Conservation (phyloP, 805 yeast species). For the Millerago galiae region DNA sequence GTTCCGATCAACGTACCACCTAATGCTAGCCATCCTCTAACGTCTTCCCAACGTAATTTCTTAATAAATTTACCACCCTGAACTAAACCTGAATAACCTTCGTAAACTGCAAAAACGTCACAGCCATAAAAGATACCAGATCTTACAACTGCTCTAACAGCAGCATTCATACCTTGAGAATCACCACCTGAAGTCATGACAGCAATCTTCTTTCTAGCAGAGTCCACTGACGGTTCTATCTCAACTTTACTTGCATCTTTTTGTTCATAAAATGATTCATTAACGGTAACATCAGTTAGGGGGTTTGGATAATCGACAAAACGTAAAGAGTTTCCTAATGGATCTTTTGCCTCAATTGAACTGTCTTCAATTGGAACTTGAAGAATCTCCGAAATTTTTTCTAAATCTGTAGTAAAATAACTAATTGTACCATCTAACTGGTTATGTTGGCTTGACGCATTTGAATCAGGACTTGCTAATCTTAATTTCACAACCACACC, state of each 20-base stretch:
- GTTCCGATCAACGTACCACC: conserved; percentile 98
- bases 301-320: conserved; percentile 24
- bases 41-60: conserved; percentile 88
- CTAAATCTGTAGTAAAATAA: conserved; percentile 36
- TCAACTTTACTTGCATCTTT: conserved; percentile 5
- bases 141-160: conserved; percentile 91
- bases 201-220: conserved; percentile 53
- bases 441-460: conserved; percentile 27
- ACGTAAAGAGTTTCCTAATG: conserved; percentile 53
- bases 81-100: conserved; percentile 93
- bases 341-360: conserved; percentile 39
- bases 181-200: conserved; percentile 99
- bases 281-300: conserved; percentile 5
- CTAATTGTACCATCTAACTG: conserved; percentile 31
- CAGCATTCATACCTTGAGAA: conserved; percentile 98
- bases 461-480: conserved; percentile 20
- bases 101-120: conserved; percentile 85
- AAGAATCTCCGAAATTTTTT: conserved; percentile 20
- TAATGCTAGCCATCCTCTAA: conserved; percentile 83
- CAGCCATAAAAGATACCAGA: conserved; percentile 84
- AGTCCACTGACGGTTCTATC: background rate
- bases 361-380: conserved; percentile 11
- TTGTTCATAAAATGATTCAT: conserved; percentile 13
- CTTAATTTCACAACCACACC: conserved; percentile 46
- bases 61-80: conserved; percentile 74